These are phyloP conservation scores for Zea mays DNA, from an alignment of 176 grass and related monocot genomes.

Conservation along the genomic window Zm-B73-REFERENCE-NAM-5.0 NC_050103.1:141968501-141969000, in stretches of 20 bases:
- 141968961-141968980: background rate
- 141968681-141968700: conserved; percentile 89
- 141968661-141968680: conserved; percentile 94
- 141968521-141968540: background rate
- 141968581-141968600: background rate
- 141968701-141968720: conserved; percentile 93
- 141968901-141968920: background rate
- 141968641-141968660: conserved; percentile 58
- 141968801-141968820: conserved; percentile 46
- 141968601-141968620: conserved; percentile 3
- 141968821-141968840: conserved; percentile 39
- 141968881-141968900: background rate
- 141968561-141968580: background rate
- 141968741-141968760: conserved; percentile 86
- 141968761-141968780: conserved; percentile 72
- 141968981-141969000: conserved; percentile 10
- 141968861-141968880: background rate
- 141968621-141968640: background rate
- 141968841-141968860: background rate
- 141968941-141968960: background rate
- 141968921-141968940: background rate
- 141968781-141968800: conserved; percentile 54
- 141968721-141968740: conserved; percentile 53
- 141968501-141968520: background rate
- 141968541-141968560: background rate